Conservation (phyloP, 805 yeast genomes). For the Schizosaccharomyces lindneri region DNA sequence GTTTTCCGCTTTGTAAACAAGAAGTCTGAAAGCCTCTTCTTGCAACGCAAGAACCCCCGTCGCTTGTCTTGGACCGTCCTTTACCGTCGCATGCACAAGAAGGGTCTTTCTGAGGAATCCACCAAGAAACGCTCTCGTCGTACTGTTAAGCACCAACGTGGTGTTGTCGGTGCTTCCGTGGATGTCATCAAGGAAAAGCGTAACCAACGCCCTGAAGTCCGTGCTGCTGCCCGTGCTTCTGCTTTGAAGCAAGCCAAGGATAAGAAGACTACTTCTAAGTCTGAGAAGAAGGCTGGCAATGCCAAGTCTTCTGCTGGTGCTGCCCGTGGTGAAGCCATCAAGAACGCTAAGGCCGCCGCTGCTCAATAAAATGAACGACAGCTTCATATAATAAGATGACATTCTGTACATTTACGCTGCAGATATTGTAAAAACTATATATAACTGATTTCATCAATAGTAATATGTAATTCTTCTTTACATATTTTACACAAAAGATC, state of each 20-base stretch:
- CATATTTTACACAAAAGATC: no score
- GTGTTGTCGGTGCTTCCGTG: conserved; percentile 96
- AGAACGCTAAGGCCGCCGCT: conserved; percentile 11
- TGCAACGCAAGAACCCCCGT: conserved; percentile 99
- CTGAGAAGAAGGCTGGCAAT: conserved; percentile 83
- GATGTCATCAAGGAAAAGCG: conserved; percentile 97
- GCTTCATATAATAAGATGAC: not conserved
- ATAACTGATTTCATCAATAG: no score
- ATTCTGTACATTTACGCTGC: not conserved
- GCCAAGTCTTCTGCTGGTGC: conserved; percentile 32
- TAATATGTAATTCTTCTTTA: no score
- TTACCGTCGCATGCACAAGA: conserved; percentile 99
- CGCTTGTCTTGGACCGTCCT: conserved; percentile 98
- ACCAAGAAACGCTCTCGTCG: conserved; percentile 86
- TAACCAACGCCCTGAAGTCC: conserved; percentile 81
- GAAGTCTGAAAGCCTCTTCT: conserved; percentile 91
- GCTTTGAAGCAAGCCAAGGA: conserved; percentile 34
- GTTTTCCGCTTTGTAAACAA: conserved; percentile 97
- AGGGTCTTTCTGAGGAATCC: conserved; percentile 92
- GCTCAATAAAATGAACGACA: not conserved
- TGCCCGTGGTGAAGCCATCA: conserved; percentile 28
- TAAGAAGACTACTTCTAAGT: conserved; percentile 60
- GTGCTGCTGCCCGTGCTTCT: conserved; percentile 91
- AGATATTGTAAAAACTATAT: not conserved
- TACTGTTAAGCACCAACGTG: conserved; percentile 96